Evolutionary conservation across 352 stramenopile species (phyloP).

Genomic region (Pythium brassicae): DNA sequence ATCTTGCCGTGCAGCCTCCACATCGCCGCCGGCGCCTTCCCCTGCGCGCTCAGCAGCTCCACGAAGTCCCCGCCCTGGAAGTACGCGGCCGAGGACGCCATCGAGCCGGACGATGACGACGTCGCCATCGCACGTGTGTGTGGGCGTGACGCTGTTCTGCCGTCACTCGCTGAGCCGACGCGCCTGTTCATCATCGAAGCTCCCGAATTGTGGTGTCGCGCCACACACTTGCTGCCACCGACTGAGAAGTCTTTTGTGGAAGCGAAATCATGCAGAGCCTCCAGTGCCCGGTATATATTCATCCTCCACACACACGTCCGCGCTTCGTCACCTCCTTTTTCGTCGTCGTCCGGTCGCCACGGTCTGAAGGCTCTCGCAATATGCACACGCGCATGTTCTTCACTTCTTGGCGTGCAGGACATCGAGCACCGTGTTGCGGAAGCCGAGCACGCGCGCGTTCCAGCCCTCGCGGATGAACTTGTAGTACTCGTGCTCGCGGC

Average conservation of each 20-base stretch:
- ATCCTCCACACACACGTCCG: too few relatives aligned
- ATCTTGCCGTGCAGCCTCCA: conserved; percentile 82
- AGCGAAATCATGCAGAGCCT: too few relatives aligned
- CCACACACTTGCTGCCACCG: too few relatives aligned
- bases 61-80: conserved; percentile 81
- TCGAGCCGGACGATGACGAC: not conserved
- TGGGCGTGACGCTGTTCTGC: too few relatives aligned
- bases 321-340: too few relatives aligned
- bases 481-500: conserved; percentile 81
- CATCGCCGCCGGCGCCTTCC: conserved; percentile 53
- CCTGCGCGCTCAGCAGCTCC: conserved; percentile 77
- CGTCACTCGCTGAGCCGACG: not conserved
- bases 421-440: conserved; percentile 55
- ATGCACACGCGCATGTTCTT: not conserved
- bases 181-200: too few relatives aligned
- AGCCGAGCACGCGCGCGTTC: conserved; percentile 62
- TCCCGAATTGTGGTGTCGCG: too few relatives aligned
- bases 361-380: not conserved
- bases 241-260: too few relatives aligned
- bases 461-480: conserved; percentile 61
- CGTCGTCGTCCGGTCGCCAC: not conserved
- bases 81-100: conserved; percentile 21
- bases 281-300: too few relatives aligned
- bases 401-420: conserved; percentile 45
- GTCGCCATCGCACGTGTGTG: not conserved